phyloP scores from a whole-genome alignment of 2,329 filamentous ascomycete species.

The Colletotrichum tanaceti region DNA sequence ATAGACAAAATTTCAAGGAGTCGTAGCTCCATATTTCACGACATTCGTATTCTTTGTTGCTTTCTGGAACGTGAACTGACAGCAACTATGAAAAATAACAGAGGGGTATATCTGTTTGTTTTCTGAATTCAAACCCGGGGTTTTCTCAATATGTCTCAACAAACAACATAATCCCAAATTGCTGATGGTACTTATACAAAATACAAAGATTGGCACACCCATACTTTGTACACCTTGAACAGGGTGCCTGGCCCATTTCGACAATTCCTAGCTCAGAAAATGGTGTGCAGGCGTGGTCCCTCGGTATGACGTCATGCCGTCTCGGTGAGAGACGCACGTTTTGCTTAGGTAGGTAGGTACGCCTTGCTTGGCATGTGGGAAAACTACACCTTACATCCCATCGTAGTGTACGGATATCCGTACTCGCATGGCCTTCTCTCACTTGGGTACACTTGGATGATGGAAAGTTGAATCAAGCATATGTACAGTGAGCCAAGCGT shows the following conservation, averaged over 20 bases:
- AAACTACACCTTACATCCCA: neutral
- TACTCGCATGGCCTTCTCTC: neutral
- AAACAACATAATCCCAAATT: no score
- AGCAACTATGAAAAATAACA: no score
- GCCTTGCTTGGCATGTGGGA: conserved; percentile 6
- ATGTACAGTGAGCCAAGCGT: neutral
- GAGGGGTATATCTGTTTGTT: no score
- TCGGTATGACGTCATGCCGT: conserved; percentile 23
- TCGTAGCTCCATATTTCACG: conserved; percentile 2
- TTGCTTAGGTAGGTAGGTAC: no score
- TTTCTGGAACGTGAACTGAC: neutral
- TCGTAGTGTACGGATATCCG: no score
- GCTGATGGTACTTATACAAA: no score
- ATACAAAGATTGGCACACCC: no score
- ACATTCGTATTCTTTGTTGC: neutral
- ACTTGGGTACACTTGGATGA: neutral
- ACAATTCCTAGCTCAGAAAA: no score
- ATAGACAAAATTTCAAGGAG: conserved; percentile 20
- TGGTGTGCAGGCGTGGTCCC: neutral
- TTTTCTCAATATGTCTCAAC: no score
- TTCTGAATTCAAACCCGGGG: no score
- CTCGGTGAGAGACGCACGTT: conserved; percentile 1
- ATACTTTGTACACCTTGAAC: neutral
- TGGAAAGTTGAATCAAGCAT: neutral
- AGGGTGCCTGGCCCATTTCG: neutral